Conservation (phyloP, 331 rosid genomes). For the Erythrophleum ivorense region DNA sequence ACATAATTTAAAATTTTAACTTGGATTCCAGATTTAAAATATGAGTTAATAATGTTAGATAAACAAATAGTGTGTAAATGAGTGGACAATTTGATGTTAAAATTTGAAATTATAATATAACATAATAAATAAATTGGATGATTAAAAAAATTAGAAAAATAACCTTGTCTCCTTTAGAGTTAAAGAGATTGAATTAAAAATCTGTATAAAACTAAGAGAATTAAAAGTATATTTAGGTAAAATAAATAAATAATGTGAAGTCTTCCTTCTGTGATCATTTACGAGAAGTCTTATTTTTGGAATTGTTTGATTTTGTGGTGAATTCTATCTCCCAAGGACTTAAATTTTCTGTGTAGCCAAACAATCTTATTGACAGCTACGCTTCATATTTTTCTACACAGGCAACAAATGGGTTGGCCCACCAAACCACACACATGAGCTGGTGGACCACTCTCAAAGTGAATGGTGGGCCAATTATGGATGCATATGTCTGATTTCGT, state of each 20-base stretch:
- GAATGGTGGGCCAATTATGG: constrained; percentile 51
- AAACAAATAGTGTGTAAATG: too few species aligned
- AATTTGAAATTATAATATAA: too few species aligned
- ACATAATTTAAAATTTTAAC: too few species aligned
- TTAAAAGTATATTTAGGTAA: too few species aligned
- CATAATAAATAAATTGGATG: too few species aligned
- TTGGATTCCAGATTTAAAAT: too few species aligned
- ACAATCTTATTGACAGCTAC: constrained; percentile 56
- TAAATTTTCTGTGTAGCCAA: constrained; percentile 29
- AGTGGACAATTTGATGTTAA: too few species aligned
- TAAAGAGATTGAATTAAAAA: too few species aligned
- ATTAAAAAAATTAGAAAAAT: too few species aligned
- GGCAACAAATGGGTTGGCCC: constrained; percentile 53
- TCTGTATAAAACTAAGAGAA: too few species aligned
- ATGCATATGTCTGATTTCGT: constrained; percentile 63
- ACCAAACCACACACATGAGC: constrained; percentile 46
- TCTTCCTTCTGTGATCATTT: not conserved
- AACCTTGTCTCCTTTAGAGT: too few species aligned
- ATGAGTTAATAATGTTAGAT: too few species aligned
- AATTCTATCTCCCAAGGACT: not conserved
- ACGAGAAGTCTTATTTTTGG: not conserved
- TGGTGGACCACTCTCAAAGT: constrained; percentile 69
- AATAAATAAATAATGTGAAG: not conserved
- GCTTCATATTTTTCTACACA: constrained; percentile 21
- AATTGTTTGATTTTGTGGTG: not conserved